Conservation (phyloP, 2,329 filamentous ascomycete genomes). For the Beauveria caledonica region DNA sequence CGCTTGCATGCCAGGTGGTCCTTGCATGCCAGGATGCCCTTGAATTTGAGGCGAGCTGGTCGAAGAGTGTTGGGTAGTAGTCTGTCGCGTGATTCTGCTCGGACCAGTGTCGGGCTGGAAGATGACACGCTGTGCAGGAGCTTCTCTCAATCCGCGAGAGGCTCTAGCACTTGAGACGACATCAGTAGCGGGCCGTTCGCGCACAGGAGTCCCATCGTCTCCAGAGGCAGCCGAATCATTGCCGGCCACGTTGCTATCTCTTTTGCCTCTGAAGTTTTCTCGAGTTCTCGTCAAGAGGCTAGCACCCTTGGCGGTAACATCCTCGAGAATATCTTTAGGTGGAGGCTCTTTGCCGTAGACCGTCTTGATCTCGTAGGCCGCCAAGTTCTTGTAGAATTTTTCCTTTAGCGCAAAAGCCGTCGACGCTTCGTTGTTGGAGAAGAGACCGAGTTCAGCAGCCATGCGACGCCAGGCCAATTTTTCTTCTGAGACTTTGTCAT, state of each 20-base stretch:
- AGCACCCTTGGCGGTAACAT: slow-evolving; percentile 78
- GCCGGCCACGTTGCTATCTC: slow-evolving; percentile 40
- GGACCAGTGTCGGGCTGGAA: slow-evolving; percentile 74
- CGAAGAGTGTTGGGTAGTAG: slow-evolving; percentile 35
- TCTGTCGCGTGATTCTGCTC: slow-evolving; percentile 54
- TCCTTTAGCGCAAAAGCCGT: slow-evolving; percentile 81
- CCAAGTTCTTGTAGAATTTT: slow-evolving; percentile 82
- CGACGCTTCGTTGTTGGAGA: slow-evolving; percentile 67
- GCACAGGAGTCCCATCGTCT: slow-evolving; percentile 50
- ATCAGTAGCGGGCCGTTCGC: slow-evolving; percentile 44
- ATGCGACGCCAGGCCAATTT: slow-evolving; percentile 82
- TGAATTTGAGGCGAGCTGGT: slow-evolving; percentile 17
- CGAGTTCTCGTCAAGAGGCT: slow-evolving; percentile 69
- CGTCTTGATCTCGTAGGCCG: slow-evolving; percentile 76
- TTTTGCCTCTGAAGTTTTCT: slow-evolving; percentile 59
- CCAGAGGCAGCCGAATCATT: slow-evolving; percentile 52
- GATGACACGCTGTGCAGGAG: slow-evolving; percentile 75
- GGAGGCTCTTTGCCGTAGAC: slow-evolving; percentile 74
- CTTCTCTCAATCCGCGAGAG: slow-evolving; percentile 63
- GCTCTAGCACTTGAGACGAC: slow-evolving; percentile 47
- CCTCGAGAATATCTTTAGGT: slow-evolving; percentile 79
- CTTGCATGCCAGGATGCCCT: slow-evolving; percentile 27
- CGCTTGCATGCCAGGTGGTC: slow-evolving; percentile 23
- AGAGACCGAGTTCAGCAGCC: slow-evolving; percentile 67
- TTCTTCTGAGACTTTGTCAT: slow-evolving; percentile 74